Conservation (phyloP, 148 eudicot genomes). For the Nyssa sinensis region DNA sequence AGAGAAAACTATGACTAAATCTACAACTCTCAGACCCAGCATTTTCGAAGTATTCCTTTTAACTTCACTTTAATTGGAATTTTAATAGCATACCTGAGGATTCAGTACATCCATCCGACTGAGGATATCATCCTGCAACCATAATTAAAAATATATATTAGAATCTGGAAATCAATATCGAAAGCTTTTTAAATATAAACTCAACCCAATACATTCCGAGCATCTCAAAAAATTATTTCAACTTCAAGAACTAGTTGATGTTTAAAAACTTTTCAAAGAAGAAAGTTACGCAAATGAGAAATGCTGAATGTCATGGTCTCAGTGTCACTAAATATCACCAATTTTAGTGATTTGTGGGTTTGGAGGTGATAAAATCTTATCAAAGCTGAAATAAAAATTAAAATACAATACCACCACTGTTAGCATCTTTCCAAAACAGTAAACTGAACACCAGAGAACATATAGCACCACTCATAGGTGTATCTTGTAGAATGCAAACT, state of each 20-base stretch:
- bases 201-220: background rate
- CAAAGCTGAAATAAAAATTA: background rate
- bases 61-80: background rate
- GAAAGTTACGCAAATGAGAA: background rate
- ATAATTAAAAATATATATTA: constrained; percentile 8
- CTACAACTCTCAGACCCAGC: background rate
- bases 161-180: constrained; percentile 3
- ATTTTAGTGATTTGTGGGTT: background rate
- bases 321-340: too few species aligned
- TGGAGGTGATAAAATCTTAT: background rate
- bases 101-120: constrained; percentile 64
- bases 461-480: background rate
- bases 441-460: background rate
- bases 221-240: background rate
- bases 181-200: background rate
- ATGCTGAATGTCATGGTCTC: background rate
- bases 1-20: too few species aligned
- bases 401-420: background rate
- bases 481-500: background rate
- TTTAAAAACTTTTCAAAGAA: background rate
- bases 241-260: background rate
- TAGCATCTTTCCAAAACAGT: background rate
- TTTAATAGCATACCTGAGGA: constrained; percentile 68
- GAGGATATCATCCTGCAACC: constrained; percentile 63
- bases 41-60: background rate